These are phyloP conservation scores for Hippophae rhamnoides DNA, from an alignment of 306 rosid species.

Conservation along the genomic window DNA sequence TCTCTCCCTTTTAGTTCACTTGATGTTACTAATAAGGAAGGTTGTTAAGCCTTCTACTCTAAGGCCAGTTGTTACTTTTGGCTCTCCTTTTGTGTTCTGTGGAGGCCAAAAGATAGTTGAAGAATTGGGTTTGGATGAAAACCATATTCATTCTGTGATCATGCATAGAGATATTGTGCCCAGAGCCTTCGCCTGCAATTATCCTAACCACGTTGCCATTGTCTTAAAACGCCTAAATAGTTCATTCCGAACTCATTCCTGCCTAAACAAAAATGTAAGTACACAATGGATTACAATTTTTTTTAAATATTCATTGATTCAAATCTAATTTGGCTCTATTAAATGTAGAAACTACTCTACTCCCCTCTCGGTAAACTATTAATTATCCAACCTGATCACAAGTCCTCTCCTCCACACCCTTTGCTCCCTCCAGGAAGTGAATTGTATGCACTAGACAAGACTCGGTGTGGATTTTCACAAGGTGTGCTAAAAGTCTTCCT, in stretches of 20 bases:
- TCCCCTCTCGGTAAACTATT: constrained; percentile 69
- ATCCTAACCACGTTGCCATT: constrained; percentile 62
- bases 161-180: constrained; percentile 98
- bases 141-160: constrained; percentile 54
- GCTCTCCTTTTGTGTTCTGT: constrained; percentile 90
- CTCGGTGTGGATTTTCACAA: constrained; percentile 41
- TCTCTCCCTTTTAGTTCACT: constrained; percentile 76
- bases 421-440: constrained; percentile 59
- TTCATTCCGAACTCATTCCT: constrained; percentile 68
- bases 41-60: constrained; percentile 53
- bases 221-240: constrained; percentile 65
- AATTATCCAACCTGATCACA: constrained; percentile 76
- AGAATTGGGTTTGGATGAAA: constrained; percentile 58
- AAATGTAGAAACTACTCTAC: constrained; percentile 63
- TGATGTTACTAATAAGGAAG: constrained; percentile 63
- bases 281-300: not conserved
- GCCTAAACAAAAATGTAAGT: constrained; percentile 61
- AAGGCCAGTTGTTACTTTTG: constrained; percentile 75
- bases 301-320: not conserved
- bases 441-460: constrained; percentile 47
- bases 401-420: constrained; percentile 75
- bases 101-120: constrained; percentile 60
- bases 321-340: not conserved
- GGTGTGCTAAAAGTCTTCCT: constrained; percentile 50
- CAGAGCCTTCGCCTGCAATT: constrained; percentile 89